Base-by-base conservation (phyloP, 441 rosid genomes). In the Aquilaria agallochum region DNA sequence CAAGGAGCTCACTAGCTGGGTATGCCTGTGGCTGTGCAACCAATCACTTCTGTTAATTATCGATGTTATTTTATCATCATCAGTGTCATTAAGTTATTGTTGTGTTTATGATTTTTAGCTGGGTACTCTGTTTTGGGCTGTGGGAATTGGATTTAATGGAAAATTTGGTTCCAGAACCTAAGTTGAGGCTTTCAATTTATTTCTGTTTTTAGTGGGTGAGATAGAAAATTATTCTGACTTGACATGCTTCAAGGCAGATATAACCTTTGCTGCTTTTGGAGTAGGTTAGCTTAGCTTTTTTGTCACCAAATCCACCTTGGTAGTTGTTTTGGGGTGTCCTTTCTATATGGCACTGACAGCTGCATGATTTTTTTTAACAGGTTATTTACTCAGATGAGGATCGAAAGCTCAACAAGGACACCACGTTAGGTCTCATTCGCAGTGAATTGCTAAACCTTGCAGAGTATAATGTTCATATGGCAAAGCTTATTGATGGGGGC, bases 1-100 rank as follows among this genome's bases (percentile, higher is more conserved):
- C 20, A 95, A 90, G 78, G 96, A 92, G 85, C 96, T 95, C 67
- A 95, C 98, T 56, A 85, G 94, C 64, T 92, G 98, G 99, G 99
- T 95, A 92, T 70, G 90, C 46, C 62, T 8, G 55, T 56, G 27
- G 27, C 27, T 20, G 31, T 44, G 63, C 11, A 31, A 58, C 27
- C 27, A 34, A 11, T 59, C 56, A 50, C 31, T 50, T 9, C 20
- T 42, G 48, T 53, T 53, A 49, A 50, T 14, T 53, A 44, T 36
- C 42, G 55, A 63, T 27, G 9, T 40, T 61, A 20, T 47, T 61
- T 51, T 36, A 40, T 31, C 32, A 8, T 54, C 11, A 45, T 53
- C 50, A 30, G 13, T 31, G 33, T 45, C 11, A 44, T 30, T 42
- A 42, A 51, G 31, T 14, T 54, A 33, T 31, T 63, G 52, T 44